Conservation (phyloP, 2,329 filamentous ascomycete species). For the Stagonosporopsis chrysanthemi region DNA sequence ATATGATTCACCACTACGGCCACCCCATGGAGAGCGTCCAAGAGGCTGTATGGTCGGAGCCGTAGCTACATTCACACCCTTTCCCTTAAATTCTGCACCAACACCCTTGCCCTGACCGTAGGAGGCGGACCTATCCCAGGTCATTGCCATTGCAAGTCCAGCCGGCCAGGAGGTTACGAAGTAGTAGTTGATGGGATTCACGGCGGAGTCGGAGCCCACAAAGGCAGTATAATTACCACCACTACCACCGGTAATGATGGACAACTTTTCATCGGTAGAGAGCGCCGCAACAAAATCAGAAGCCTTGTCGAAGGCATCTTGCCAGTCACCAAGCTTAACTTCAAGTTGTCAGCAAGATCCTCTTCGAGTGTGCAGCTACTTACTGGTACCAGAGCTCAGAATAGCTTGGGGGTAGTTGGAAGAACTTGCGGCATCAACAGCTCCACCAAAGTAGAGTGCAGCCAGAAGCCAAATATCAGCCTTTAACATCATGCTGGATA, state of each 20-base stretch:
- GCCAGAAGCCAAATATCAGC: slow-evolving; percentile 15
- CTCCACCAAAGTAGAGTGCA: slow-evolving; percentile 13
- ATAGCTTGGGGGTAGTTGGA: slow-evolving; percentile 14
- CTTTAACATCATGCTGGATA: slow-evolving; percentile 3
- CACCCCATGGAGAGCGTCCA: slow-evolving; percentile 34
- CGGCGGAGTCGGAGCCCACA: slow-evolving; percentile 14
- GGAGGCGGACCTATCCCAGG: slow-evolving; percentile 31
- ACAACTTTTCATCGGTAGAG: slow-evolving; percentile 51
- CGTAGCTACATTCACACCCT: slow-evolving; percentile 34
- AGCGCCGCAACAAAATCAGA: slow-evolving; percentile 47
- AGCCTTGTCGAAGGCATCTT: slow-evolving; percentile 41
- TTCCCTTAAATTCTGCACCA: slow-evolving; percentile 31
- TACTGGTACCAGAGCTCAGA: slow-evolving; percentile 17
- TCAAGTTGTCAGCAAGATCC: background rate
- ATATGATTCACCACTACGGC: slow-evolving; percentile 32
- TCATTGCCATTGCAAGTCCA: slow-evolving; percentile 33
- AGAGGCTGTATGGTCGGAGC: slow-evolving; percentile 36
- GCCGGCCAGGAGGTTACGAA: slow-evolving; percentile 40
- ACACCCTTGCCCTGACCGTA: slow-evolving; percentile 19
- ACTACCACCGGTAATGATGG: slow-evolving; percentile 36
- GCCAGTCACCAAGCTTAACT: slow-evolving; percentile 25
- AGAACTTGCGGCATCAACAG: slow-evolving; percentile 13
- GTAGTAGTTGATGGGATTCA: slow-evolving; percentile 21
- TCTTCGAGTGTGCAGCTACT: background rate
- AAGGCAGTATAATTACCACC: slow-evolving; percentile 18